These are phyloP conservation scores for Basidiobolus meristosporus DNA, from an alignment of 371 early-diverging fungal genomes.

Conservation along the genomic window DNA sequence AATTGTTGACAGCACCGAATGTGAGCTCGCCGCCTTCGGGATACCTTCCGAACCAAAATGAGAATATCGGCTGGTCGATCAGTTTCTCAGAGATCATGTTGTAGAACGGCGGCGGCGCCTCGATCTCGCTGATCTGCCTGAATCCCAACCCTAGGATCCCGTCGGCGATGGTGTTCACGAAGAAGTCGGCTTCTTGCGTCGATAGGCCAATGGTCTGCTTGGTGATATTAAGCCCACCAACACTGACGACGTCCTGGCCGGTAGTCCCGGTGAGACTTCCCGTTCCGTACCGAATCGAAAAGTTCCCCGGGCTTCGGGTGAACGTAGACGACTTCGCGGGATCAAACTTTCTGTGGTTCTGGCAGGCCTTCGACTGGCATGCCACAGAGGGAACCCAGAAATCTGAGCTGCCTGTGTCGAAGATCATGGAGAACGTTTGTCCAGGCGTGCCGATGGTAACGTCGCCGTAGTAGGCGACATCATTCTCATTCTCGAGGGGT, in stretches of 20 bases:
- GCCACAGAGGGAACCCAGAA: conserved; percentile 25
- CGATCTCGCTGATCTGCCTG: conserved; percentile 11
- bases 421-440: conserved; percentile 31
- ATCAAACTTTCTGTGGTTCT: conserved; percentile 28
- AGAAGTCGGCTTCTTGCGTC: conserved; percentile 16
- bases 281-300: conserved; percentile 36
- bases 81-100: conserved; percentile 12
- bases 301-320: conserved; percentile 13
- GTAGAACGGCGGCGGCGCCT: conserved; percentile 8
- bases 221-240: conserved; percentile 17
- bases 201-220: conserved; percentile 32
- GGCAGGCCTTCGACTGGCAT: conserved; percentile 19
- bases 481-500: too few species aligned
- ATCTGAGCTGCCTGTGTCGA: conserved; percentile 46
- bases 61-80: conserved; percentile 17
- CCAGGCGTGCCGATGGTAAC: conserved; percentile 39
- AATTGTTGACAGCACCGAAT: conserved; percentile 18
- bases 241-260: conserved; percentile 20
- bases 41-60: conserved; percentile 11
- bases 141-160: conserved; percentile 23
- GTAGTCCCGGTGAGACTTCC: conserved; percentile 32
- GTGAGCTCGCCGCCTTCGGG: conserved; percentile 18
- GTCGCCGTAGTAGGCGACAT: conserved; percentile 12
- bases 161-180: conserved; percentile 18
- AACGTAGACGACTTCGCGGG: conserved; percentile 23